These are phyloP conservation scores for Acanthamoeba sp. DNA, from an alignment of 208 protist species.

Conservation along the genomic window DNA sequence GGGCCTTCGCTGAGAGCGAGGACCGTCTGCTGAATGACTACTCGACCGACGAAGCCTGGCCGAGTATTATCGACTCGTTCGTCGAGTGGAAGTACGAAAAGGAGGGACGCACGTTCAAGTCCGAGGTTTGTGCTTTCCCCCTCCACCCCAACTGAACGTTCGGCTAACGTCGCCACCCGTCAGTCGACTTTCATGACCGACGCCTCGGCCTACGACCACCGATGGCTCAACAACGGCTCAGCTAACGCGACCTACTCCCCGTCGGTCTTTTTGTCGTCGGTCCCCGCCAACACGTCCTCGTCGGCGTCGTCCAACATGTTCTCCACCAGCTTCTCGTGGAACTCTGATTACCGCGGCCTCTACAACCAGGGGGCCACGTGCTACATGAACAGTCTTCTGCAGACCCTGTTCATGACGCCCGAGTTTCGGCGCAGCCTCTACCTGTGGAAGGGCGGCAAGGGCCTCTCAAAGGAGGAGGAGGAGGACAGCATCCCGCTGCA, in stretches of 20 bases:
- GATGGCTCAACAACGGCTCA: background rate
- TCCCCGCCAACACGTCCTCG: background rate
- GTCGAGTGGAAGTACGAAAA: conserved; percentile 50
- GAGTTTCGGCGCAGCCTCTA: conserved; percentile 76
- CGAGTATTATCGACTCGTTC: conserved; percentile 50
- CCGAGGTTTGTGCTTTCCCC: background rate
- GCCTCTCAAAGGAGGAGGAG: background rate
- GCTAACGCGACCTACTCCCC: background rate
- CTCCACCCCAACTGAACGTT: background rate
- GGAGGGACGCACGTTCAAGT: conserved; percentile 8
- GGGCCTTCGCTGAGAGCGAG: background rate
- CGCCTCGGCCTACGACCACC: background rate
- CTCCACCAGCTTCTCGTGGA: background rate
- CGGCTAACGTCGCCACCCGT: no score
- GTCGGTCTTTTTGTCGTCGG: background rate
- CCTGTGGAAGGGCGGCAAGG: conserved; percentile 2
- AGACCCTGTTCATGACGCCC: conserved; percentile 84
- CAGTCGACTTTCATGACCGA: background rate
- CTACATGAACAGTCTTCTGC: conserved; percentile 84
- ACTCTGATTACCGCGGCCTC: conserved; percentile 46
- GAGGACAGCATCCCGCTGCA: conserved; percentile 72
- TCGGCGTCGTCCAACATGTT: background rate
- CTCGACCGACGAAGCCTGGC: conserved; percentile 26
- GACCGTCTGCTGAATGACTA: background rate
- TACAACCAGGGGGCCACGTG: conserved; percentile 81